Conservation (phyloP, 2,329 filamentous ascomycete species). For the Xylaria sp. region DNA sequence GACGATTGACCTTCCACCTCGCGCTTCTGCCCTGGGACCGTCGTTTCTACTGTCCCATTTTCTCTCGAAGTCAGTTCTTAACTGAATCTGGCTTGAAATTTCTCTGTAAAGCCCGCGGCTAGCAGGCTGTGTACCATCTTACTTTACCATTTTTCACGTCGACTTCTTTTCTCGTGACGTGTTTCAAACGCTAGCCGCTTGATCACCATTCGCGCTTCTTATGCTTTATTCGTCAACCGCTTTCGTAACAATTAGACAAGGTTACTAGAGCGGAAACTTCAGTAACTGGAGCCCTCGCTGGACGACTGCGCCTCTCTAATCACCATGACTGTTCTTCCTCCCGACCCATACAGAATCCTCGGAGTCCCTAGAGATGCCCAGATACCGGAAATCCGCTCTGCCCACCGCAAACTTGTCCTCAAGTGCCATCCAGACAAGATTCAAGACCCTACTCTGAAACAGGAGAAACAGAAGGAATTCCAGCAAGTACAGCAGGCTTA, state of each 20-base stretch:
- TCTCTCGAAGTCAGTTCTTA: conserved; percentile 49
- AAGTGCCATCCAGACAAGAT: conserved; percentile 94
- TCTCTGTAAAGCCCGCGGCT: conserved; percentile 33
- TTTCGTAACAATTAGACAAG: conserved; percentile 41
- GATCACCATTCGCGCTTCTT: conserved; percentile 41
- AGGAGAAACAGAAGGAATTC: conserved; percentile 85
- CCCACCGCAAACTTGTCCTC: conserved; percentile 86
- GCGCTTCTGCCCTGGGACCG: conserved; percentile 37
- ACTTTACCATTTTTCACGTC: conserved; percentile 30
- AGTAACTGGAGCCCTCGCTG: conserved; percentile 36
- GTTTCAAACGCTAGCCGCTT: conserved; percentile 44
- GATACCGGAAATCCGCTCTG: conserved; percentile 76
- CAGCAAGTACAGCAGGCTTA: conserved; percentile 94
- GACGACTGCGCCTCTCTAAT: conserved; percentile 36
- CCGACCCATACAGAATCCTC: conserved; percentile 83
- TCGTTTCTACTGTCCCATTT: conserved; percentile 33
- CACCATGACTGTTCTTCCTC: conserved; percentile 63
- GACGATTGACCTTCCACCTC: conserved; percentile 38
- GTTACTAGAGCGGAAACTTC: conserved; percentile 28
- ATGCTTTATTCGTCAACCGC: conserved; percentile 44
- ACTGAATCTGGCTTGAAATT: conserved; percentile 48
- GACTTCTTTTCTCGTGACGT: conserved; percentile 37
- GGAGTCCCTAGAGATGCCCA: conserved; percentile 79
- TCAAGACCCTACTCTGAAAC: conserved; percentile 79
- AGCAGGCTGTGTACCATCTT: conserved; percentile 42